Evolutionary conservation across 163 green algal species (phyloP).

Genomic region (Volvox carteri): DNA sequence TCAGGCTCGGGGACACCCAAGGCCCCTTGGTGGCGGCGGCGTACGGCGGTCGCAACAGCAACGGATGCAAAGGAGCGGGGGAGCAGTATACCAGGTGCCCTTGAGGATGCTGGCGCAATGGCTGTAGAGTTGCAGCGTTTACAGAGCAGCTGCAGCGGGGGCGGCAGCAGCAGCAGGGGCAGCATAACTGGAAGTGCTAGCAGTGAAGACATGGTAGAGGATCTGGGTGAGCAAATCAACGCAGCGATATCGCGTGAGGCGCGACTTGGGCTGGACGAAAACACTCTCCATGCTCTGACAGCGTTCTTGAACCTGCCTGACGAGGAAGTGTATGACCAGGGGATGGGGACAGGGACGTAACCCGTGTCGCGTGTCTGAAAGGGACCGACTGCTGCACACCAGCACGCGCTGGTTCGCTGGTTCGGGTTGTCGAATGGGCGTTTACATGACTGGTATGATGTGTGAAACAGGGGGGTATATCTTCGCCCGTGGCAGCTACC

Average conservation of each 20-base stretch:
- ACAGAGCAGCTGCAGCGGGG: neutral
- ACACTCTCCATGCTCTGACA: neutral
- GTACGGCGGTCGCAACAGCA: neutral
- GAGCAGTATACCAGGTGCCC: too few relatives aligned
- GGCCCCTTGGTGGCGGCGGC: neutral
- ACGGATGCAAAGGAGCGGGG: conserved; percentile 3
- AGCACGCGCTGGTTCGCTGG: too few relatives aligned
- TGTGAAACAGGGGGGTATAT: too few relatives aligned
- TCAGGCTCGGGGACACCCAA: neutral
- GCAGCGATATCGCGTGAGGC: neutral
- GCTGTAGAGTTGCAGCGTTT: neutral
- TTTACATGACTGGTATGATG: too few relatives aligned
- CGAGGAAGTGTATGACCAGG: conserved; percentile 22
- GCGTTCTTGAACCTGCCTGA: conserved; percentile 31
- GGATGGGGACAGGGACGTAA: neutral
- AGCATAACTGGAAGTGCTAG: neutral
- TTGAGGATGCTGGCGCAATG: neutral
- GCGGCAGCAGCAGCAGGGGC: neutral
- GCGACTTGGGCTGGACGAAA: conserved; percentile 43
- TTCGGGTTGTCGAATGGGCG: too few relatives aligned
- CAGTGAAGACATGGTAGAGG: neutral
- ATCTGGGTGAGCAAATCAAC: neutral
- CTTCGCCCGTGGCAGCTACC: too few relatives aligned
- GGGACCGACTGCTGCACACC: too few relatives aligned
- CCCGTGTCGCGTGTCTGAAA: neutral